phyloP scores from a whole-genome alignment of 2,329 filamentous ascomycete genomes.

The Alternaria angustiovoidea region DNA sequence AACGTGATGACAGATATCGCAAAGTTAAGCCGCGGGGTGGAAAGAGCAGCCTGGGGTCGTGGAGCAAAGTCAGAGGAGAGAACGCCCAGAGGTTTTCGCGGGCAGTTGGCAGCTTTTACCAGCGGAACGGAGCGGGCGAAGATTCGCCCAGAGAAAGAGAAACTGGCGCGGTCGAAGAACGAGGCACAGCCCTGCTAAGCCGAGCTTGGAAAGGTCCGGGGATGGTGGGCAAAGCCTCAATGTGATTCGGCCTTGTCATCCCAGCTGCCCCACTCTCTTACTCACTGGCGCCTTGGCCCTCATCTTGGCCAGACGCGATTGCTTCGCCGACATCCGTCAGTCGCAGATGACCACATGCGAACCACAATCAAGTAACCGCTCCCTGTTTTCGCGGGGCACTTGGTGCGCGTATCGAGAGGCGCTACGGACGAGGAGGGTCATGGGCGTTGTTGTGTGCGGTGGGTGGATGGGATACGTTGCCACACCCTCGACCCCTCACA shows the following conservation, averaged over 20 bases:
- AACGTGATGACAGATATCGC: constrained; percentile 7
- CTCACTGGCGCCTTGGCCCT: constrained; percentile 7
- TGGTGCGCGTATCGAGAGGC: not conserved
- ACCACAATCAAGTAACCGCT: not conserved
- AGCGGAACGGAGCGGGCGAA: constrained; percentile 15
- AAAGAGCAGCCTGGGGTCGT: constrained; percentile 11
- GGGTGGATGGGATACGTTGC: not conserved
- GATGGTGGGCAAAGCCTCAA: not conserved
- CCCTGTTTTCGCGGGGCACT: not conserved
- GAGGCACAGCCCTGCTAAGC: constrained; percentile 2
- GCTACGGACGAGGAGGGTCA: not conserved
- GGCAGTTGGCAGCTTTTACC: constrained; percentile 7
- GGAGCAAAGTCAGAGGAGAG: constrained; percentile 16
- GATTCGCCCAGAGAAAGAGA: constrained; percentile 13
- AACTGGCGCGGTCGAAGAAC: not conserved
- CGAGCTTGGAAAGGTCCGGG: not conserved
- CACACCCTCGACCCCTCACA: not conserved
- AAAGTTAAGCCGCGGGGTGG: constrained; percentile 4
- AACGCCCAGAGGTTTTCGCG: constrained; percentile 17
- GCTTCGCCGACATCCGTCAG: constrained; percentile 3
- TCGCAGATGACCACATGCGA: constrained; percentile 4
- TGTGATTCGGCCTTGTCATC: not conserved
- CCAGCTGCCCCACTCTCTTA: not conserved
- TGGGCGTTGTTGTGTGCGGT: not conserved
- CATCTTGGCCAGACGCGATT: constrained; percentile 4